Evolutionary conservation across 352 stramenopile genomes (phyloP).

Genomic region (Lagenidium sp.): DNA sequence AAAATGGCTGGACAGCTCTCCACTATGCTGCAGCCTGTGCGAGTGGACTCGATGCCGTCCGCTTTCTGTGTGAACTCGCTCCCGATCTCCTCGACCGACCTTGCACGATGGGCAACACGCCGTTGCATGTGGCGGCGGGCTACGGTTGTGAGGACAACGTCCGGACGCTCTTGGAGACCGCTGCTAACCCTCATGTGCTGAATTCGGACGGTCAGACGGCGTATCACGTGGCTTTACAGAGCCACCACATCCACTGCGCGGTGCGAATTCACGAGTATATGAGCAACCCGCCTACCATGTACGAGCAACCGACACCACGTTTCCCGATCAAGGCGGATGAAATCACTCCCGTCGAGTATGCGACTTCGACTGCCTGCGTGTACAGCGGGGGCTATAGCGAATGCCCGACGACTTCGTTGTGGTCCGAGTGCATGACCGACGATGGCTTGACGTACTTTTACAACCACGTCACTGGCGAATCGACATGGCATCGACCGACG

Average conservation of each 20-base stretch:
- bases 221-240: constrained; percentile 45
- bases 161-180: constrained; percentile 39
- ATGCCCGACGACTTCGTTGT: constrained; percentile 8
- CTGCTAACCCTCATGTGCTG: constrained; percentile 31
- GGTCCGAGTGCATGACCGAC: constrained; percentile 37
- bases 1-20: constrained; percentile 53
- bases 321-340: background rate
- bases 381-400: background rate
- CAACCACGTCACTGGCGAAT: constrained; percentile 38
- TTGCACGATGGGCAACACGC: constrained; percentile 46
- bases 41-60: constrained; percentile 25
- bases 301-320: background rate
- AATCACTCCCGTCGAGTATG: background rate
- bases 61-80: constrained; percentile 44
- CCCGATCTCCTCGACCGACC: constrained; percentile 36
- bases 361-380: background rate
- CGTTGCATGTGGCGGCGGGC: constrained; percentile 49
- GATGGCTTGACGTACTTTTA: constrained; percentile 62
- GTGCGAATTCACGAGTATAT: constrained; percentile 50
- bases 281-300: constrained; percentile 17
- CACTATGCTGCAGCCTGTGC: constrained; percentile 49
- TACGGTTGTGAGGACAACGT: constrained; percentile 47
- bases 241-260: constrained; percentile 47
- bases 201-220: constrained; percentile 32
- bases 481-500: constrained; percentile 45